phyloP scores from a whole-genome alignment of 2,329 filamentous ascomycete species.

The Penicillium fuscoglaucum region DNA sequence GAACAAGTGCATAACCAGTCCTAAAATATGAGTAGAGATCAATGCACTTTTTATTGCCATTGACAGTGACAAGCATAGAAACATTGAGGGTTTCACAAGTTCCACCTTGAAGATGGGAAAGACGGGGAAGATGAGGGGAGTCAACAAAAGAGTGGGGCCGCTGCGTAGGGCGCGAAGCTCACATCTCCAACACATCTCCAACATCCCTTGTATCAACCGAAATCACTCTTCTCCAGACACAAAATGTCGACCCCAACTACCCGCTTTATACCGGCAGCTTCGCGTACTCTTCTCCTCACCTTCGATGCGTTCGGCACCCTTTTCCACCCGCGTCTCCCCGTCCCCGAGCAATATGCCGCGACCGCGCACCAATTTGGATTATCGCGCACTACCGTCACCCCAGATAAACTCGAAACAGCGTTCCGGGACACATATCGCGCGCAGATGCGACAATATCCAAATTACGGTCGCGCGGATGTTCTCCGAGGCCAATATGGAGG shows the following conservation, averaged over 20 bases:
- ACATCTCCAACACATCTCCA: not conserved
- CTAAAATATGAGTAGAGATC: no score
- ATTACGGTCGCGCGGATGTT: slow-evolving; percentile 46
- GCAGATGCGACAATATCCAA: slow-evolving; percentile 37
- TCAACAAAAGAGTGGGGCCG: not conserved
- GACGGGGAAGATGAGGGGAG: not conserved
- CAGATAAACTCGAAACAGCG: slow-evolving; percentile 31
- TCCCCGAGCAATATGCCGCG: slow-evolving; percentile 44
- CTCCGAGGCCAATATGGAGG: slow-evolving; percentile 39
- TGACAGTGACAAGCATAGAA: no score
- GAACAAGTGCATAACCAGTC: not conserved
- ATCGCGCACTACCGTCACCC: slow-evolving; percentile 27
- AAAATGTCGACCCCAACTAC: not conserved
- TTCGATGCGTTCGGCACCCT: slow-evolving; percentile 50
- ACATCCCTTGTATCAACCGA: not conserved
- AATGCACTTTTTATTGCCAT: not conserved
- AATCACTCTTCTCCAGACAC: not conserved
- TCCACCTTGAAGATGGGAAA: not conserved
- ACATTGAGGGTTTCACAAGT: not conserved
- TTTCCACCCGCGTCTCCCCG: slow-evolving; percentile 43
- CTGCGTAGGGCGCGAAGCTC: not conserved
- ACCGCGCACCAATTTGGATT: slow-evolving; percentile 41
- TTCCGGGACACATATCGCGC: slow-evolving; percentile 42
- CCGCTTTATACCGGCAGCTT: not conserved
- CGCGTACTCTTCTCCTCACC: slow-evolving; percentile 43